Base-by-base conservation (phyloP, 805 yeast genomes). In the Ogataea angusta region DNA sequence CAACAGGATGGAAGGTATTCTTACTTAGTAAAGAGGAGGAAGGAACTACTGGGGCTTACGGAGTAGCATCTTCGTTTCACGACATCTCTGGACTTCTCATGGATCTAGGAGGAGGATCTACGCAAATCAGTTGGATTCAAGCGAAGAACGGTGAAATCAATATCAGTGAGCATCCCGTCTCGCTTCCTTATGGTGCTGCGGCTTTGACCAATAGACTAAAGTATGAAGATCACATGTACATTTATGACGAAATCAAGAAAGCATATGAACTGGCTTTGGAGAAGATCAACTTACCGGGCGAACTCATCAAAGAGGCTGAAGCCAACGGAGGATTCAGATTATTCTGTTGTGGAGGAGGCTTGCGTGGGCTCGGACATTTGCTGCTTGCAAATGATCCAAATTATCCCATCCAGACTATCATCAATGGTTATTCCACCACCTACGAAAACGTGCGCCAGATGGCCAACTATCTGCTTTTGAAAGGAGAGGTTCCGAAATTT, bases 171-270 rank as follows among this genome's bases (percentile, higher is more conserved):
- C 69, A 68, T 12, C 85, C 88, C 0, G 78, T 80, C 2, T 75
- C 82, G 2, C 60, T 82, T 33, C 89, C 89, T 1, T 84, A 78
- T 55, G 91, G 91, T 14, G 85, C 88, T 1, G 86, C 84, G 19
- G 80, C 82, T 1, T 60, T 83, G 30, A 71, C 83, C 0, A 69
- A 77, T 49, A 62, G 85, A 48, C 57, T 81, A 45, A 66, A 67
- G 40, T 53, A 66, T 32, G 85, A 80, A 51, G 73, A 73, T 46
- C 68, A 66, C 23, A 71, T 69, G 26, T 67, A 62, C 4, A 51
- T 83, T 14, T 75, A 66, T 46, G 61, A 67, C 22, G 89, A 82
- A 50, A 76, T 82, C 14, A 70, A 67, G 41, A 61, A 62, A 15
- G 75, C 80, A 3, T 72, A 76, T 45, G 67, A 64, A 24, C 60